phyloP scores from a whole-genome alignment of 805 yeast genomes.

The Sugiyamaella qingdaonensis region DNA sequence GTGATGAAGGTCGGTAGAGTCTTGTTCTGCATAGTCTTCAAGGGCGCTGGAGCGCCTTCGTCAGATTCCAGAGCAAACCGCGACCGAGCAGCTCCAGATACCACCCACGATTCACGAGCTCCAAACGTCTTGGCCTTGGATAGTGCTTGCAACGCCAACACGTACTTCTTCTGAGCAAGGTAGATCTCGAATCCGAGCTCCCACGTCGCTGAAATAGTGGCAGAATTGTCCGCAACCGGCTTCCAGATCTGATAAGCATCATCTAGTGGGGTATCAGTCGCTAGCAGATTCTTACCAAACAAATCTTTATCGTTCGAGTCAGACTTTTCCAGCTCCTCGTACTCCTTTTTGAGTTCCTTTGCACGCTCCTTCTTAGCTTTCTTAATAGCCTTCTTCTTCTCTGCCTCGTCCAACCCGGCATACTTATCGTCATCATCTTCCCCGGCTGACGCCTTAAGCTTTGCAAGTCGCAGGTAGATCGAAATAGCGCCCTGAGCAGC shows the following conservation, averaged over 20 bases:
- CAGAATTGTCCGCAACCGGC: slow-evolving; percentile 28
- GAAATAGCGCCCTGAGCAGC: slow-evolving; percentile 61
- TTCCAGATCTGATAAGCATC: slow-evolving; percentile 40
- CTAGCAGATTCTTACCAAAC: slow-evolving; percentile 41
- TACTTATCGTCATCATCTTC: slow-evolving; percentile 9
- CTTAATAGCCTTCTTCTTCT: slow-evolving; percentile 30
- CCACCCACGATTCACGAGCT: slow-evolving; percentile 25
- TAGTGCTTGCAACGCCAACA: slow-evolving; percentile 49
- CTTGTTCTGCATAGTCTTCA: slow-evolving; percentile 27
- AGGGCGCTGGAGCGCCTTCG: slow-evolving; percentile 41
- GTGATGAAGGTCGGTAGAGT: slow-evolving; percentile 17
- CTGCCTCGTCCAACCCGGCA: slow-evolving; percentile 31
- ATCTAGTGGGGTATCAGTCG: slow-evolving; percentile 39
- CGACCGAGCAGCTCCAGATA: slow-evolving; percentile 34
- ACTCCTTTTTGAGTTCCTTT: slow-evolving; percentile 42
- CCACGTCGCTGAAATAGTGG: slow-evolving; percentile 36
- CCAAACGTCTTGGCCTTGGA: slow-evolving; percentile 43
- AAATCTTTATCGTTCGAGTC: slow-evolving; percentile 38
- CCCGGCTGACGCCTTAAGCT: slow-evolving; percentile 18
- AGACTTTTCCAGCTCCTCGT: slow-evolving; percentile 36
- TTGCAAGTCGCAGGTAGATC: slow-evolving; percentile 45
- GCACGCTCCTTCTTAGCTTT: slow-evolving; percentile 45
- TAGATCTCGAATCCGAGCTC: slow-evolving; percentile 43
- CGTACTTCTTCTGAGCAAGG: slow-evolving; percentile 44
- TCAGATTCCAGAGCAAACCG: slow-evolving; percentile 36